Conservation (phyloP, 208 protist species). For the Leishmania aethiopica region DNA sequence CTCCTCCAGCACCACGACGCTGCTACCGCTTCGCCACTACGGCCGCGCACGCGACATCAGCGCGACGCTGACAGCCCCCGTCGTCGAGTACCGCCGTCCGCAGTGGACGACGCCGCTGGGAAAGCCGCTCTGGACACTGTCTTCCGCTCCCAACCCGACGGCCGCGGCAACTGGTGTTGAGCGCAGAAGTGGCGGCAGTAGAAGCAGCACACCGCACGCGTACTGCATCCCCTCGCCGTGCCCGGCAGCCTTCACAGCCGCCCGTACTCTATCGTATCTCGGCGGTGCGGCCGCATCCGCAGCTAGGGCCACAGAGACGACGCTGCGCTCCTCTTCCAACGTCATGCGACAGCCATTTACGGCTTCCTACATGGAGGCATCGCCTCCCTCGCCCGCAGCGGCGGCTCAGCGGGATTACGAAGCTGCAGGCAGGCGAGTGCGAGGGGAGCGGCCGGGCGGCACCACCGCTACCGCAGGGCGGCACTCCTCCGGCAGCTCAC, state of each 20-base stretch:
- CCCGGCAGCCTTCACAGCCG: background rate
- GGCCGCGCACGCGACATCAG: slow-evolving; percentile 25
- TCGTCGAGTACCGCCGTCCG: slow-evolving; percentile 21
- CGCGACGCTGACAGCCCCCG: slow-evolving; percentile 16
- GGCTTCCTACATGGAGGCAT: background rate
- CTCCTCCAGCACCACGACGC: slow-evolving; percentile 9
- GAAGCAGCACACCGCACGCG: background rate
- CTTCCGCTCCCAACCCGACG: background rate
- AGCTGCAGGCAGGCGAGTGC: background rate
- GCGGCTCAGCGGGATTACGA: background rate
- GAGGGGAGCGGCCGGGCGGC: background rate
- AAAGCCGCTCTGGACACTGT: background rate
- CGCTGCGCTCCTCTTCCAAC: background rate
- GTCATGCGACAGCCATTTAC: background rate
- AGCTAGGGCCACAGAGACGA: background rate
- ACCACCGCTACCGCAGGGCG: background rate
- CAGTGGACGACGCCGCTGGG: slow-evolving; percentile 6
- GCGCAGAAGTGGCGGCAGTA: background rate
- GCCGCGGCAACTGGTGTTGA: background rate
- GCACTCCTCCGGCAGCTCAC: background rate
- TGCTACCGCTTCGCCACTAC: slow-evolving; percentile 39
- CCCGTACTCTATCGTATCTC: background rate
- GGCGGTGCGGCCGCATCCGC: background rate
- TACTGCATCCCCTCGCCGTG: background rate
- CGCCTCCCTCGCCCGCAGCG: background rate